Evolutionary conservation across 2,329 filamentous ascomycete genomes (phyloP).

Genomic region (Trichoderma sp.): DNA sequence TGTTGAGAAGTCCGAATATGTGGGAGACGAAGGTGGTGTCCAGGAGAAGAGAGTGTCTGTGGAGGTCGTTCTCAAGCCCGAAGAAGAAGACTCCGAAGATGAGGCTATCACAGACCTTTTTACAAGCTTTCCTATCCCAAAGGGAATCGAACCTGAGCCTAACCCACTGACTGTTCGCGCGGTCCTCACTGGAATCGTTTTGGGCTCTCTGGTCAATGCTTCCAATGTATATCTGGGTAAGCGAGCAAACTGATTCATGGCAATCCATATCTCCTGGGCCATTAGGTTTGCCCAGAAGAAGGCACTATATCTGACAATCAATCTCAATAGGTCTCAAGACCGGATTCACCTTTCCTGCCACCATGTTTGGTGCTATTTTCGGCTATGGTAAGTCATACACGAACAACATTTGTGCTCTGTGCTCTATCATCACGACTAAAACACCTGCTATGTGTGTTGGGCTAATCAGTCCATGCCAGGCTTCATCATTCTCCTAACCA

Average conservation of each 20-base stretch:
- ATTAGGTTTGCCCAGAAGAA: no score
- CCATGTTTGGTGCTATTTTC: conserved; percentile 57
- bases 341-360: conserved; percentile 52
- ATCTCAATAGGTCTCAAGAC: conserved; percentile 48
- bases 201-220: conserved; percentile 62
- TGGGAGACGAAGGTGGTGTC: conserved; percentile 7
- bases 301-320: background rate
- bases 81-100: conserved; percentile 29
- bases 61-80: conserved; percentile 35
- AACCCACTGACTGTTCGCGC: conserved; percentile 58
- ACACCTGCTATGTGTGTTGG: background rate
- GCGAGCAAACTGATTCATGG: background rate
- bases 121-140: conserved; percentile 45
- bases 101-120: conserved; percentile 42
- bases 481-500: conserved; percentile 56
- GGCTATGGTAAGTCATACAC: conserved; percentile 48
- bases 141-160: conserved; percentile 46
- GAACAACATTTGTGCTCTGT: background rate
- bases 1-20: background rate
- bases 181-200: conserved; percentile 55
- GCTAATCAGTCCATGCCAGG: conserved; percentile 27
- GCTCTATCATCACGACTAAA: background rate
- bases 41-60: conserved; percentile 32
- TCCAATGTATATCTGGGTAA: conserved; percentile 63
- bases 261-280: background rate